These are phyloP conservation scores for Flaveria floridana DNA, from an alignment of 140 eudicot genomes.

Conservation along the genomic window DNA sequence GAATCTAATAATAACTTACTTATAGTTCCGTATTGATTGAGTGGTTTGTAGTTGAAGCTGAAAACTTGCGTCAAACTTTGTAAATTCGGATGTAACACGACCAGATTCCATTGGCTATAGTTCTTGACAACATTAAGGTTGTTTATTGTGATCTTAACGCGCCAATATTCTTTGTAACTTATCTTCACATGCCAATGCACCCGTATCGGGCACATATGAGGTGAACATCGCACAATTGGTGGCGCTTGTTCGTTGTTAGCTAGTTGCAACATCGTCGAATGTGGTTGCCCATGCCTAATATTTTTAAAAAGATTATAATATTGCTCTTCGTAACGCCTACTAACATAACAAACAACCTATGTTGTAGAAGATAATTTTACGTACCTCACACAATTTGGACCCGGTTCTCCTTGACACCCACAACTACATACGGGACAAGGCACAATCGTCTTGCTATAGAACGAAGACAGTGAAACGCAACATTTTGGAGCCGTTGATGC, in stretches of 20 bases:
- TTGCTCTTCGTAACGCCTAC: not conserved
- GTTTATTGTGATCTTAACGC: slow-evolving; percentile 68
- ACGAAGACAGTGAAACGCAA: slow-evolving; percentile 79
- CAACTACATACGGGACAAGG: slow-evolving; percentile 27
- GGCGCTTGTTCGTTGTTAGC: slow-evolving; percentile 41
- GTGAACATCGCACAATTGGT: slow-evolving; percentile 53
- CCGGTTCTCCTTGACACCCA: slow-evolving; percentile 22
- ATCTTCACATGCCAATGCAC: slow-evolving; percentile 82
- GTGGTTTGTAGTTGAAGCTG: slow-evolving; percentile 82
- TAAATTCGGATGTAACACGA: slow-evolving; percentile 66
- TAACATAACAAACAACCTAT: not conserved
- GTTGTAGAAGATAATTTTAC: too few relatives aligned
- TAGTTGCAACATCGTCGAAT: slow-evolving; percentile 45
- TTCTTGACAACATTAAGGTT: slow-evolving; percentile 52
- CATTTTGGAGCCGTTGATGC: slow-evolving; percentile 69
- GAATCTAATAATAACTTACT: slow-evolving; percentile 41
- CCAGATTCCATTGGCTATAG: slow-evolving; percentile 66
- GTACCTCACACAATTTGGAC: slow-evolving; percentile 27
- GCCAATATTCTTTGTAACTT: slow-evolving; percentile 71
- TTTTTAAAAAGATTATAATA: not conserved
- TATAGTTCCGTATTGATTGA: slow-evolving; percentile 43
- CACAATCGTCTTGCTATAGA: slow-evolving; percentile 41
- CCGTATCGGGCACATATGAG: slow-evolving; percentile 66
- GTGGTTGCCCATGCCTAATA: slow-evolving; percentile 43
- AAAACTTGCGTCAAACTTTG: slow-evolving; percentile 53